Evolutionary conservation across 148 eudicot species (phyloP), one percentile per base, ranked within the genome.

Genomic region (Beta vulgaris): DNA sequence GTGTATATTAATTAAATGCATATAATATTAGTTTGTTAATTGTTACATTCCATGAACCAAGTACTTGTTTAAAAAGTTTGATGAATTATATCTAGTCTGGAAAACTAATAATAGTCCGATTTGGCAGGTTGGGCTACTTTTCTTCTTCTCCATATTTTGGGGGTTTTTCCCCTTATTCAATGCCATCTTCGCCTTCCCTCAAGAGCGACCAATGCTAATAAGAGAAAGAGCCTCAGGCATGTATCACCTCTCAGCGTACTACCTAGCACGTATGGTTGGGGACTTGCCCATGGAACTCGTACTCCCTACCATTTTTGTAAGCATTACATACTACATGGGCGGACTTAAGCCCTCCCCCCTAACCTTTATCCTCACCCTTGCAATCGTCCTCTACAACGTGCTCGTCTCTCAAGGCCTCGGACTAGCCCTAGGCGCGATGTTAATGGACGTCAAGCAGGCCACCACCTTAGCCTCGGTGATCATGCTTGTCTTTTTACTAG

Each of bases 101-200:
- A 39, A 39, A 5, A 2, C 6, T 5, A 39, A 16, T 77, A n/a
- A n/a, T n/a, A n/a, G 3, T 35, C 13, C 60, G 55, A 53, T 34
- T 59, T 6, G 5, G 71, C 87, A 93, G 93, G 89, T 91, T 76
- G 97, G 97, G 26, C 82, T 93, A 25, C 86, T 93, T 35, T 93
- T 93, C 80, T 93, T 93, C 88, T 89, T 91, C 86, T 87, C 98
- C 51, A 88, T 91, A 44, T 93, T 93, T 77, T 93, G 98, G 98
- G 92, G 97, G 3, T 89, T 93, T 85, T 93, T 88, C 85, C 98
- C 98, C 0, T 80, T 91, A 9, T 88, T 84, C 91, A 87, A 85
- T 7, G 91, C 97, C 65, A 85, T 90, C 2, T 93, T 93, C 43
- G 85, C 90, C 34, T 93, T 91, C 81, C 98, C 98, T 2, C 97